Percentiles rank a stretch among this genome's conserved stretches.
Evolutionary conservation across 2,329 filamentous ascomycete genomes (phyloP).

Genomic region (Drechslerella coelobrocha): DNA sequence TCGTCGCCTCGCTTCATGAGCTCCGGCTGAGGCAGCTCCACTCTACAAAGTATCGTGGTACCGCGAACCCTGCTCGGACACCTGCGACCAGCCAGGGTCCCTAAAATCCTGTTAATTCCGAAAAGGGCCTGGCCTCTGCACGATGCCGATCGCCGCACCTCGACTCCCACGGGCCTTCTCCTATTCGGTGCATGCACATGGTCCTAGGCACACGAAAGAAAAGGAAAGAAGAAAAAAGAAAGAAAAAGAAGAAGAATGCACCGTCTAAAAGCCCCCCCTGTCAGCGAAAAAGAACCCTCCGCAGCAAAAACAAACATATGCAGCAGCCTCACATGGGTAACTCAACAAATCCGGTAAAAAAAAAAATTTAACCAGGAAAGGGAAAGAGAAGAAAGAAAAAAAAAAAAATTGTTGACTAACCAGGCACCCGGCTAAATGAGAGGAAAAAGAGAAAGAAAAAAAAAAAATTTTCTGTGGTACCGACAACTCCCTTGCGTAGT

Average conservation of each 20-base stretch:
- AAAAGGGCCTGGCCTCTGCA: conserved; percentile 32
- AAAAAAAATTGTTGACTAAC: background rate
- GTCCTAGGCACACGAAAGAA: background rate
- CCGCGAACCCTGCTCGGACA: too few species aligned
- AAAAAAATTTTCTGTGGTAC: conserved; percentile 1
- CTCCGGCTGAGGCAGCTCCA: too few species aligned
- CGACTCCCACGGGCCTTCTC: conserved; percentile 12
- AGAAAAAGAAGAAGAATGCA: background rate
- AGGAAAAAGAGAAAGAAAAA: background rate
- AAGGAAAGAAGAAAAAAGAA: background rate
- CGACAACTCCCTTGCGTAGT: background rate
- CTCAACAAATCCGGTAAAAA: too few species aligned
- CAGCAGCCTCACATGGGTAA: too few species aligned
- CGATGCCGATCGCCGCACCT: conserved; percentile 22
- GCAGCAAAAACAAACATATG: too few species aligned
- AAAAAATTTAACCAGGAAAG: too few species aligned
- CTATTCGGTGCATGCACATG: background rate
- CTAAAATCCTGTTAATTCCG: background rate
- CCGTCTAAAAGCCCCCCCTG: background rate
- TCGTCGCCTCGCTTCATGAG: too few species aligned
- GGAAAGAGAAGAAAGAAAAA: background rate
- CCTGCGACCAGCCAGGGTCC: too few species aligned
- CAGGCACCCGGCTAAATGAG: background rate
- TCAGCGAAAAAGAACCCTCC: too few species aligned
- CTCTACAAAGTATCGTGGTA: too few species aligned